Evolutionary conservation across 78 protist genomes (phyloP).

Genomic region (Goniomonas avonlea): DNA sequence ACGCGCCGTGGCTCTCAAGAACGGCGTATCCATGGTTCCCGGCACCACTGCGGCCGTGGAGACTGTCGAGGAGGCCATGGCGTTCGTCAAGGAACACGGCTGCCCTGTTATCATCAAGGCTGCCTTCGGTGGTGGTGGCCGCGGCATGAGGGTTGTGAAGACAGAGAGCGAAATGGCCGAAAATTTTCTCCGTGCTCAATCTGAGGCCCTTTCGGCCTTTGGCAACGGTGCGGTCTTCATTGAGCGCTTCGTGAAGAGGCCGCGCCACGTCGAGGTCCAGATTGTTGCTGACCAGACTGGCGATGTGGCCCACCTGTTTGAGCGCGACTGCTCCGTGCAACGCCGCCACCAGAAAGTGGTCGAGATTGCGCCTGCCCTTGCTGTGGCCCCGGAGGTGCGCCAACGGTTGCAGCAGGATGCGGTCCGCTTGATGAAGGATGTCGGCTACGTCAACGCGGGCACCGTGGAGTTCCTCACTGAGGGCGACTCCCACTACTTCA

Average conservation of each 20-base stretch:
- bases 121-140: slow-evolving; percentile 56
- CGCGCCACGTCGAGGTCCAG: slow-evolving; percentile 70
- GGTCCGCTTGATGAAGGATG: not conserved
- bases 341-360: slow-evolving; percentile 73
- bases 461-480: slow-evolving; percentile 67
- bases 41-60: not conserved
- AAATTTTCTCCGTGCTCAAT: not conserved
- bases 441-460: slow-evolving; percentile 41
- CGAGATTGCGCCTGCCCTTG: slow-evolving; percentile 45
- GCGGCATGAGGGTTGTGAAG: slow-evolving; percentile 48
- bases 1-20: slow-evolving; percentile 11
- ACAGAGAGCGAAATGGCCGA: not conserved
- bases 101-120: slow-evolving; percentile 57
- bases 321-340: slow-evolving; percentile 48
- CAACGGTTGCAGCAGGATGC: not conserved
- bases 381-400: not conserved
- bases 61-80: not conserved
- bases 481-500: slow-evolving; percentile 36
- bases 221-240: slow-evolving; percentile 53
- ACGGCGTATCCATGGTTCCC: slow-evolving; percentile 1
- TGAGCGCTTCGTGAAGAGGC: slow-evolving; percentile 54
- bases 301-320: slow-evolving; percentile 28
- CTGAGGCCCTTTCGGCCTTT: slow-evolving; percentile 47
- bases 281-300: slow-evolving; percentile 33
- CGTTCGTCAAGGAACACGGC: not conserved